These are phyloP conservation scores for Hippophae gyantsensis DNA, from an alignment of 306 rosid genomes.

Conservation along the genomic window DNA sequence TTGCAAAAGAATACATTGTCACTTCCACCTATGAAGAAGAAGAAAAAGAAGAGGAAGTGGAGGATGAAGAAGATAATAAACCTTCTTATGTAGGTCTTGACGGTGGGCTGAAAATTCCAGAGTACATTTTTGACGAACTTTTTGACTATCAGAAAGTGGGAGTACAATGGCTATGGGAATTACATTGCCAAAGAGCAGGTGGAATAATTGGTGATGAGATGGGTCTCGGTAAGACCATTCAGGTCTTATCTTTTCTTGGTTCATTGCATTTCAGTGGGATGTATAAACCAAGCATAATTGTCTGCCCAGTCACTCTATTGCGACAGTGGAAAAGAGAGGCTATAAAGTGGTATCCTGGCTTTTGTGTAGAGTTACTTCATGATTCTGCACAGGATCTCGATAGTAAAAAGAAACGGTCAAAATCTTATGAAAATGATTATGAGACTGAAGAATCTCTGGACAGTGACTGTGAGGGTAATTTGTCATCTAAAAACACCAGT, in stretches of 20 bases:
- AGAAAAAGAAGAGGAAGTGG: constrained; percentile 40
- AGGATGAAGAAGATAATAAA: constrained; percentile 36
- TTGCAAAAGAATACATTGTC: constrained; percentile 26
- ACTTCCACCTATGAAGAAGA: constrained; percentile 49
- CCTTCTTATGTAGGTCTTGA: constrained; percentile 63
- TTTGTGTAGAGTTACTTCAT: constrained; percentile 73
- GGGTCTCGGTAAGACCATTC: constrained; percentile 98
- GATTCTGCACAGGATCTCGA: constrained; percentile 71
- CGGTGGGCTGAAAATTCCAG: constrained; percentile 84
- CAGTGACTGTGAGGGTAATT: constrained; percentile 35
- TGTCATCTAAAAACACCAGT: constrained; percentile 34
- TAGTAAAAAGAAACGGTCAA: constrained; percentile 45
- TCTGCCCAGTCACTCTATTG: constrained; percentile 92
- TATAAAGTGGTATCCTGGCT: constrained; percentile 72
- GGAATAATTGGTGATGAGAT: constrained; percentile 99
- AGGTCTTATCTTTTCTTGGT: constrained; percentile 83
- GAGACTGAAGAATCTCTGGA: constrained; percentile 55
- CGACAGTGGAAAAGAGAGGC: constrained; percentile 97
- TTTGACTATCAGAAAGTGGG: constrained; percentile 98
- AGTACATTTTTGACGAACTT: constrained; percentile 51
- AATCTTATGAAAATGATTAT: constrained; percentile 55
- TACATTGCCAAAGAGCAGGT: constrained; percentile 97
- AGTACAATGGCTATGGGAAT: constrained; percentile 97
- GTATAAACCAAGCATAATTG: constrained; percentile 80
- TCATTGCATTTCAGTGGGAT: constrained; percentile 85